A percentile compares a stretch with the other conserved stretches of the same genome.
Evolutionary conservation across 2,329 filamentous ascomycete genomes (phyloP).

Genomic region (Aspergillus costaricaensis): DNA sequence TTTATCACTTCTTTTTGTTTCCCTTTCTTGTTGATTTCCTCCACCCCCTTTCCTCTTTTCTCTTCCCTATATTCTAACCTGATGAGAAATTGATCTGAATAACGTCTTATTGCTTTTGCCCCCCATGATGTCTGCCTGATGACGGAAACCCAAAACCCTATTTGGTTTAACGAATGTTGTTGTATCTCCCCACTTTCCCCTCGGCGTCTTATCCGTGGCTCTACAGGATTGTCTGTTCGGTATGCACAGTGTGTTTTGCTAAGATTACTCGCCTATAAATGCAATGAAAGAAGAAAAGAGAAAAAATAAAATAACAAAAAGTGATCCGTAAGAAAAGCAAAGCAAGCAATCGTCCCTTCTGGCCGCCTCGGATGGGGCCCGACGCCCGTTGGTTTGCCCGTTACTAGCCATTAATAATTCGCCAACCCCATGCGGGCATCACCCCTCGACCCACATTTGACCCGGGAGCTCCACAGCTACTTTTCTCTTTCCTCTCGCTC

Average conservation of each 20-base stretch:
- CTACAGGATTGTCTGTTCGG: not conserved
- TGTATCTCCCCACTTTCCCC: not conserved
- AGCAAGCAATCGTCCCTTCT: not conserved
- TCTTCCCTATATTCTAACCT: constrained; percentile 17
- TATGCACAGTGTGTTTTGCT: not conserved
- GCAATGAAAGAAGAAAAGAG: not conserved
- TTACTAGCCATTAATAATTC: not conserved
- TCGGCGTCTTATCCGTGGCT: constrained; percentile 1
- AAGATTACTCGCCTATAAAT: not conserved
- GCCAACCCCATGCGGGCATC: not conserved
- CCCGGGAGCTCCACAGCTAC: constrained; percentile 11
- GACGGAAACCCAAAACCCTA: not conserved
- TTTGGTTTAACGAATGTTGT: not conserved
- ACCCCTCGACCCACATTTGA: not conserved
- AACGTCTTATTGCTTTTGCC: not conserved
- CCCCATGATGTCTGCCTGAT: not conserved
- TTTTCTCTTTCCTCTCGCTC: too few species aligned
- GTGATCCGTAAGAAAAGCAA: too few species aligned
- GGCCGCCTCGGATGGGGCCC: not conserved
- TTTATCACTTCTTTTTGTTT: constrained; percentile 22
- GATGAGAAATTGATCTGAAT: constrained; percentile 21
- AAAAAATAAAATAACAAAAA: too few species aligned
- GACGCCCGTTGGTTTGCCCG: not conserved
- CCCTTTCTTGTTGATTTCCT: constrained; percentile 18
- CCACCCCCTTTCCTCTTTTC: constrained; percentile 18